A percentile compares a stretch with the other conserved stretches of the same genome.
Evolutionary conservation across 805 yeast species (phyloP).

Genomic region (Blastobotrys robertii): DNA sequence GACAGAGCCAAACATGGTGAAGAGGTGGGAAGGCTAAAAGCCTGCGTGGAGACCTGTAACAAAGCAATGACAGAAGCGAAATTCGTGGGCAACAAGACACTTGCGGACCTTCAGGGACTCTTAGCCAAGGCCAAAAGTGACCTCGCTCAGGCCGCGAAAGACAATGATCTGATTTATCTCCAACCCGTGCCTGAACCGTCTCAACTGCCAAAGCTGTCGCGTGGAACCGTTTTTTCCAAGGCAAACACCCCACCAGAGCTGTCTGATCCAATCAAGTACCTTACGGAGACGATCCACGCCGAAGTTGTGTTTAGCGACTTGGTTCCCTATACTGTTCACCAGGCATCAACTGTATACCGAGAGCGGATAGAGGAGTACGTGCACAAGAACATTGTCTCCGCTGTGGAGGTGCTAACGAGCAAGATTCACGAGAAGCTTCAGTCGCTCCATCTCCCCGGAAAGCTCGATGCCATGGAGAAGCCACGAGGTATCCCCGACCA

Average conservation of each 20-base stretch:
- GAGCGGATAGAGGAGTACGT: slow-evolving; percentile 55
- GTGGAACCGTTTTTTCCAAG: slow-evolving; percentile 49
- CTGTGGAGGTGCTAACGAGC: slow-evolving; percentile 19
- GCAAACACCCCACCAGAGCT: slow-evolving; percentile 33
- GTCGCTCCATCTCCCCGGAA: slow-evolving; percentile 47
- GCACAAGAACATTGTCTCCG: slow-evolving; percentile 31
- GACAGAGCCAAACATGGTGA: slow-evolving; percentile 53
- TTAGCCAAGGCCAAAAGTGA: slow-evolving; percentile 34
- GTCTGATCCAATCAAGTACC: slow-evolving; percentile 22
- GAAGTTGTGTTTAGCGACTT: slow-evolving; percentile 44
- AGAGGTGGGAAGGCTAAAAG: slow-evolving; percentile 50
- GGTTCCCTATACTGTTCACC: slow-evolving; percentile 57
- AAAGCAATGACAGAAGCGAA: slow-evolving; percentile 32
- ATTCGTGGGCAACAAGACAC: slow-evolving; percentile 33
- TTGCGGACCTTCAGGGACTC: slow-evolving; percentile 47
- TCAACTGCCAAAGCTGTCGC: slow-evolving; percentile 30
- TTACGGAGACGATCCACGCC: slow-evolving; percentile 12
- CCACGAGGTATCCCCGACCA: slow-evolving; percentile 50
- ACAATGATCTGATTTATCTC: slow-evolving; percentile 71
- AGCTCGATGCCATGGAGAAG: slow-evolving; percentile 49
- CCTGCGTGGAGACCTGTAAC: slow-evolving; percentile 32
- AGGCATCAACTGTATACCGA: slow-evolving; percentile 54
- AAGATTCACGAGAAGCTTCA: slow-evolving; percentile 26
- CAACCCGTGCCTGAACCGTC: slow-evolving; percentile 47
- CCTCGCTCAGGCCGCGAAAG: slow-evolving; percentile 53